Base-by-base conservation (phyloP, 148 eudicot species). In the Vaccinium darrowii region DNA sequence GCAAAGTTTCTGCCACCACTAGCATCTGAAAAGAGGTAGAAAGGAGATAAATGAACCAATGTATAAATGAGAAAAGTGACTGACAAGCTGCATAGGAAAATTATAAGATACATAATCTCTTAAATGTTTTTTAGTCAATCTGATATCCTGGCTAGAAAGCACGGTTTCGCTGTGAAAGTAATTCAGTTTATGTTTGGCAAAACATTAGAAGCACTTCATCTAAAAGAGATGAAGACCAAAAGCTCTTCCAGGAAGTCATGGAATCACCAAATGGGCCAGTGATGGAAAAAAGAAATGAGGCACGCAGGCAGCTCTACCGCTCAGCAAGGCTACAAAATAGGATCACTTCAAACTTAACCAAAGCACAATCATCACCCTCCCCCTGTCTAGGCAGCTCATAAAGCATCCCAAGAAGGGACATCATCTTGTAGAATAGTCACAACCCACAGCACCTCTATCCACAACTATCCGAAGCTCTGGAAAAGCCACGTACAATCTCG, bases 1-100 rank as follows among this genome's bases (percentile, higher is more conserved):
- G 85, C 84, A 82, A 84, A 87, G 72, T 80, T 90, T 84, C 87
- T 92, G 67, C 92, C 94, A 77, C 92, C 89, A 73, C 86, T 88
- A 84, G 88, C 87, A 91, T 90, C 98, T 94, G 88, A 57, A 23
- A 83, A 80, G 83, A 25, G 73, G 82, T 52, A 54, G 25, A 83
- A 4, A 83, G 13, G 10, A 65, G 43, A 57, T 27, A 75, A 47
- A 47, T 25, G 30, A 60, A 49, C 51, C 39, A 23, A 39, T 18
- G 4, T 74, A 74, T 36, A 74, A 19, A 75, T 43, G 78, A 43
- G 47, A 75, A 12, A 21, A 50, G 50, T 62, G 21, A 43, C 52
- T 21, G 4, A 62, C 60, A 67, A 43, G 47, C 54, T 62, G 52
- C 11, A 15, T 49, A n/a, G 43, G 21, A 65, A 51, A 50, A 19